Conservation (phyloP, 225 moss, liverwort and hornwort species). For the Pleurozium schreberi region DNA sequence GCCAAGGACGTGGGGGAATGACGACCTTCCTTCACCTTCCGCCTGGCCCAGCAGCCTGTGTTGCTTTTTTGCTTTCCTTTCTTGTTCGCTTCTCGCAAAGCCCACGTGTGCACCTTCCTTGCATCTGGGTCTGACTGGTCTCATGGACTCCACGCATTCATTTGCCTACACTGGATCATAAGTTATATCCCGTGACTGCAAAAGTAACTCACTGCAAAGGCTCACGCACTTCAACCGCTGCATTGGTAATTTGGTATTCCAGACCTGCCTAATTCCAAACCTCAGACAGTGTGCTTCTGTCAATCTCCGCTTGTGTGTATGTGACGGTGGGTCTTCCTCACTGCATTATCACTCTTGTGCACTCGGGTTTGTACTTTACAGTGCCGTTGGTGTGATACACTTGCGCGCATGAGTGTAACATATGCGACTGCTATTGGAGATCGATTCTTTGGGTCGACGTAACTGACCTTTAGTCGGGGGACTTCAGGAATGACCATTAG, state of each 20-base stretch:
- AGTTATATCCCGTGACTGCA: not conserved
- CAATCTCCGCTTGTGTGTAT: not conserved
- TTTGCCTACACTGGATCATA: not conserved
- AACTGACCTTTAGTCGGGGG: not conserved
- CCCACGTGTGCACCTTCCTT: not conserved
- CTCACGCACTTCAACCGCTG: not conserved
- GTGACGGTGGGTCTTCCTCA: not conserved
- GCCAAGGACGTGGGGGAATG: not conserved
- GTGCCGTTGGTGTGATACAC: not conserved
- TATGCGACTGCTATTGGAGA: not conserved
- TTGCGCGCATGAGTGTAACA: not conserved
- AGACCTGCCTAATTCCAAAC: not conserved
- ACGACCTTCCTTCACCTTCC: not conserved
- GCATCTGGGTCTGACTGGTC: not conserved
- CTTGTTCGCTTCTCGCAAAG: not conserved
- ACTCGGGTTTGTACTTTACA: not conserved
- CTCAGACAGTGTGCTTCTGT: not conserved
- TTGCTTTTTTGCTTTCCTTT: too few relatives aligned
- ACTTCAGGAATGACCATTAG: too few relatives aligned
- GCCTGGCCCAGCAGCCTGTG: too few relatives aligned
- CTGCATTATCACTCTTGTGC: not conserved
- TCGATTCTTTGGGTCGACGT: not conserved
- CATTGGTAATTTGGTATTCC: not conserved
- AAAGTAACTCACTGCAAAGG: not conserved
- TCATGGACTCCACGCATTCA: not conserved